Conservation (phyloP, 192 early-diverging fungal species). For the Podila verticillata region DNA sequence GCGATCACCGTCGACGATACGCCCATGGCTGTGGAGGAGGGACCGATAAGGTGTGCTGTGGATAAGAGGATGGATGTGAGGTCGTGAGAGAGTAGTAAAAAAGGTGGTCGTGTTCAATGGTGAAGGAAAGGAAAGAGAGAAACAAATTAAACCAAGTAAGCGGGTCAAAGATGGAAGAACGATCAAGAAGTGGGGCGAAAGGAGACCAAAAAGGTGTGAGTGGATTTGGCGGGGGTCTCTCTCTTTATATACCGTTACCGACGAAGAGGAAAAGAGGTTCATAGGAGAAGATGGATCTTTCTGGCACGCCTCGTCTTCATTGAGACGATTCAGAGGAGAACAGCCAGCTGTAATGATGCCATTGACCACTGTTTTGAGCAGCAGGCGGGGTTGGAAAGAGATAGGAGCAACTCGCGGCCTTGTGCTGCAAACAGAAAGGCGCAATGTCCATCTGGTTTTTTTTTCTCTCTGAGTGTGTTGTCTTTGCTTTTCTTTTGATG, state of each 20-base stretch:
- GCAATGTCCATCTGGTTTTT: no score
- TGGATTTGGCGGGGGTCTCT: background rate
- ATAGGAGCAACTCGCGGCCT: no score
- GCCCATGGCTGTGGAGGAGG: constrained; percentile 4
- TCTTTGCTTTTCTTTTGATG: no score
- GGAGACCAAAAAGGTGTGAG: background rate
- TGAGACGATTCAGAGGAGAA: no score
- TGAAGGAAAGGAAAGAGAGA: background rate
- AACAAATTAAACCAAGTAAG: background rate
- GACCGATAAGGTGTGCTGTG: background rate
- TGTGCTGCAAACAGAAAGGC: no score
- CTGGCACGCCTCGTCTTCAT: no score
- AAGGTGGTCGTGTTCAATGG: no score
- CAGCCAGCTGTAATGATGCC: no score
- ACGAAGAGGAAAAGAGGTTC: background rate
- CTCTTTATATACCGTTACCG: constrained; percentile 21
- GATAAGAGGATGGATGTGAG: background rate
- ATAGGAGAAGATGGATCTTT: background rate
- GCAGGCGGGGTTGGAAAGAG: no score
- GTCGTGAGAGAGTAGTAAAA: background rate
- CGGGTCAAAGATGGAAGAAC: background rate
- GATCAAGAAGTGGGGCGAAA: background rate
- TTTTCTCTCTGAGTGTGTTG: no score
- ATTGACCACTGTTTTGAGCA: no score
- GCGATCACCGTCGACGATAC: constrained; percentile 18